Evolutionary conservation across 352 stramenopile species (phyloP), one percentile per base, ranked within the genome.

Genomic region (Phytophthora chlamydospora): DNA sequence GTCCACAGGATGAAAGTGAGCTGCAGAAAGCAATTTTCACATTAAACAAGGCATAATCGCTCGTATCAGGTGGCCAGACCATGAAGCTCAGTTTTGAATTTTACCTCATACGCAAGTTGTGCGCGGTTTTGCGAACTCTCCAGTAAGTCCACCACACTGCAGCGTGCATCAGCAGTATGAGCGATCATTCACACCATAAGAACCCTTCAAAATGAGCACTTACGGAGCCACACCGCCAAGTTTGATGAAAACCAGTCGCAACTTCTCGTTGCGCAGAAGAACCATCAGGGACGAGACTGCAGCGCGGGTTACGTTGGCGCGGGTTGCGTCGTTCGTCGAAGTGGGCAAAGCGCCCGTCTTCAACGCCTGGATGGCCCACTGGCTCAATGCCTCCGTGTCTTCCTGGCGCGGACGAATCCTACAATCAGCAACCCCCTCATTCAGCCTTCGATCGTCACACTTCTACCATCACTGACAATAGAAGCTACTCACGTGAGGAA

Each of bases 1-100:
- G 95, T 97, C 97, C 97, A 99, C 24, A 99, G 72, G 58, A 96
- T 98, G 66, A 99, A 99, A 50, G 78, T 89, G 36, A 99, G 83
- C 89, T 98, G 44, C 14, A 56, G 43, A 29, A 45, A 31, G 7
- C 34, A 24, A 9, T 29, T 29, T 3, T 4, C 24, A 29, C 7
- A 53, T 19, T 5, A 52, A 2, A 32, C 12, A 10, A 35, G 27
- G 3, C 41, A 29, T 0, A 38, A 17, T 9, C 41, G 11, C 24
- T 29, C 24, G 24, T 29, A 13, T 35, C 8, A 16, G 10, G 0
- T 47, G 5, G 24, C 24, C 24, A 29, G 24, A 21, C 36, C 8
- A 16, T 41, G 35, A 39, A 50, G 40, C 24, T 39, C 29, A 16
- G 12, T 21, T 32, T 38, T 42, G 24, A 21, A 24, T 21, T n/a